Evolutionary conservation across 2,329 filamentous ascomycete genomes (phyloP), one percentile per base, ranked within the genome.

Genomic region (Ceratocystis variospora): DNA sequence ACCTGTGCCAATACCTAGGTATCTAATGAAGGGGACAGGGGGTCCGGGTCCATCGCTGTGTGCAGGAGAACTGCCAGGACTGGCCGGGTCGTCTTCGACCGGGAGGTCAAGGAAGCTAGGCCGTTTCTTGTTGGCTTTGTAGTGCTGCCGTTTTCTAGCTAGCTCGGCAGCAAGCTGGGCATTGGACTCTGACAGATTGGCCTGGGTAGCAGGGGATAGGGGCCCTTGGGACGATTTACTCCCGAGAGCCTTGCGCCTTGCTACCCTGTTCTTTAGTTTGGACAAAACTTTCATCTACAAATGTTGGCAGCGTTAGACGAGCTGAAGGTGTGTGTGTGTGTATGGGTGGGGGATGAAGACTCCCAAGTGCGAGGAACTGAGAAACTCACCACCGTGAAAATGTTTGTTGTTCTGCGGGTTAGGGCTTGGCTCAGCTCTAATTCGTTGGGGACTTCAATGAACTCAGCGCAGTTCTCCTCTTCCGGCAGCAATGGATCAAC

Each of bases 391-490:
- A 97, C 89, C 64, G 86, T 89, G 67, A 97, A 79, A 1, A 97
- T 80, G 72, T 94, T 87, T 68, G 87, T 87, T 82, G 97, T 91
- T 72, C 91, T 95, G 28, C 84, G 84, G 2, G 94, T 97, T 70
- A 97, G 95, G 15, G 94, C 94, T 69, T 88, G 85, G 71, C 90
- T 90, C 72, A 96, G 83, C 76, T 99, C 94, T 66, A 92, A 86
- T 71, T 94, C 89, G 67, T 93, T 97, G 0, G 93, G 93, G 4
- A 86, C 83, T 68, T 91, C 89, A 41, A 97, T 80, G 17, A 90
- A 78, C 69, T 91, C 82, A 10, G 87, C 83, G 55, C 89, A 95
- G 71, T 99, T 99, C 72, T 96, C 92, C 69, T 91, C 88, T 57
- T 84, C 82, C 6, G 90, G 84, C 12, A 97, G 80, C 15, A 99